A percentile compares a stretch with the other conserved stretches of the same genome.
Evolutionary conservation across 2,329 filamentous ascomycete species (phyloP).

Genomic region (Sphaerulina populicola): DNA sequence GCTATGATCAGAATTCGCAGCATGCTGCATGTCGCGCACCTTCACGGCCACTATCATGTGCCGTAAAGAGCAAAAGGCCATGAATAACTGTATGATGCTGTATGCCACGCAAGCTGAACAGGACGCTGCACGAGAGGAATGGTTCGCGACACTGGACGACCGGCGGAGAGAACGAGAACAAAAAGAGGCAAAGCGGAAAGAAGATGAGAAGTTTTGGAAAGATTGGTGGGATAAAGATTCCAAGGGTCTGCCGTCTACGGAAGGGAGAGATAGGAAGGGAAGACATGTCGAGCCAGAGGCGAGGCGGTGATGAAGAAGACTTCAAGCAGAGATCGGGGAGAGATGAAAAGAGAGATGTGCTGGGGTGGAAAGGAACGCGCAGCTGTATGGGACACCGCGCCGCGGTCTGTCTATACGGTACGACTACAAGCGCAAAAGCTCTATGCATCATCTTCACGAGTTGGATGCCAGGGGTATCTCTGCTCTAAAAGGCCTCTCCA

Average conservation of each 20-base stretch:
- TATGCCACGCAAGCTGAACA: constrained; percentile 78
- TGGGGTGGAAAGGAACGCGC: not conserved
- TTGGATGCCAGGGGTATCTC: not conserved
- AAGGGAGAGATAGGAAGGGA: constrained; percentile 14
- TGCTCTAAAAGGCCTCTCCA: constrained; percentile 15
- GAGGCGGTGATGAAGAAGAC: not conserved
- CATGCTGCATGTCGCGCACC: constrained; percentile 77
- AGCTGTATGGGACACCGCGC: constrained; percentile 1
- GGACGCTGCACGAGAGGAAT: constrained; percentile 83
- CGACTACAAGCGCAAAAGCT: not conserved
- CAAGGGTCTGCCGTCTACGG: constrained; percentile 19
- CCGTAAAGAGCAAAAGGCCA: constrained; percentile 65
- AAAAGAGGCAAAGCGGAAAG: constrained; percentile 37
- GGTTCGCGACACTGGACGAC: constrained; percentile 73
- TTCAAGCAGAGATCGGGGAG: not conserved
- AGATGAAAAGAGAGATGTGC: not conserved
- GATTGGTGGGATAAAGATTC: constrained; percentile 44
- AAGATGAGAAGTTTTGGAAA: constrained; percentile 41
- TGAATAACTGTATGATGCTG: constrained; percentile 89
- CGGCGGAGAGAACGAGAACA: constrained; percentile 59
- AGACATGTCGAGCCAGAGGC: constrained; percentile 1
- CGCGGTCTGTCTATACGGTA: constrained; percentile 1
- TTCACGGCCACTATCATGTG: constrained; percentile 83
- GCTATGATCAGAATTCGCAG: constrained; percentile 66
- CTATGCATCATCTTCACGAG: not conserved